Evolutionary conservation across 345 rosid genomes (phyloP), one percentile per base, ranked within the genome.

Genomic region (Salix udensis): DNA sequence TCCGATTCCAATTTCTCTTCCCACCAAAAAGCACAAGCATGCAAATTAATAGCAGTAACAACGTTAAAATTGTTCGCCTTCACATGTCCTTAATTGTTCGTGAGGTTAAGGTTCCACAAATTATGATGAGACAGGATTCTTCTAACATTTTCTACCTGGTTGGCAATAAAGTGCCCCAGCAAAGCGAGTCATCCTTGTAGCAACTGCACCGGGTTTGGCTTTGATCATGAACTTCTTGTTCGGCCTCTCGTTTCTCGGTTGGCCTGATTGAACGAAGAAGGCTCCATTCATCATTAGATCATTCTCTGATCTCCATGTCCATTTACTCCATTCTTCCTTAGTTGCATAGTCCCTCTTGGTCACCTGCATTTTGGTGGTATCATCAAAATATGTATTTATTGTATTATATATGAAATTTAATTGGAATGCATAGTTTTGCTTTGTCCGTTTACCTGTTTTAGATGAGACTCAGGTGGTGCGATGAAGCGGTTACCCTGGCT

Each of bases 401-500:
- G 5, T 3, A 31, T 31, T 31, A 0, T 31, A 31, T 31, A 31
- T 31, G 36, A 31, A 3, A 3, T 31, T 4, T 31, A 31, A 31
- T 31, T 31, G 36, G 36, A 31, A 31, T 31, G 36, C 36, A 31
- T 4, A 31, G 36, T 30, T 31, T 31, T 31, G 36, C 5, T 31
- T 31, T 31, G 36, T 4, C n/a, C n/a, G n/a, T n/a, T n/a, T 31
- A 81, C 84, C 81, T 81, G 39, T 69, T 81, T 81, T 0, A 77
- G 75, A 13, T 21, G 28, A 2, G 2, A 1, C 0, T 73, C 68
- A 28, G 65, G 19, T 1, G 84, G 84, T 4, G 84, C 84, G 13
- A 81, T 77, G 40, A 81, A 81, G 16, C 78, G 40, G 72, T 81
- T 81, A 3, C 84, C 84, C 75, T 81, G 78, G 68, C 84, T 81